A percentile compares a stretch with the other conserved stretches of the same genome.
phyloP scores from a whole-genome alignment of 441 rosid species.

The Populus hybrid region DNA sequence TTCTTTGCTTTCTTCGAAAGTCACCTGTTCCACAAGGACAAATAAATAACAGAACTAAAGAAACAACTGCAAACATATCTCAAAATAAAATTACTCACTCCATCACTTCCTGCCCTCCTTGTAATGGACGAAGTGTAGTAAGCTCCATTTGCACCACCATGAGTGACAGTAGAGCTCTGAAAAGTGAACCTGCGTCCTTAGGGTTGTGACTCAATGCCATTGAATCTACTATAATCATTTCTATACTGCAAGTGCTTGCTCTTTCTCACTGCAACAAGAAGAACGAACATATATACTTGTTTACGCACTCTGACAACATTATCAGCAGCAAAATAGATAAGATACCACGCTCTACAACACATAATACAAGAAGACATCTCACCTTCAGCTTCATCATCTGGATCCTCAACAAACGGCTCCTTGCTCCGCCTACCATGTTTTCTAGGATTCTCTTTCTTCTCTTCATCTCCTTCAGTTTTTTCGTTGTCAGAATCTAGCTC shows the following conservation, averaged over 20 bases:
- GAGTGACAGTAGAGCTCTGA: constrained; percentile 69
- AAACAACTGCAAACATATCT: background rate
- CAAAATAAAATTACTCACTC: constrained; percentile 44
- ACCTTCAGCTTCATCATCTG: constrained; percentile 46
- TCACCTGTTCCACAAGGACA: constrained; percentile 38
- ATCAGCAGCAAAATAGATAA: background rate
- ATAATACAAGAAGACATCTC: background rate
- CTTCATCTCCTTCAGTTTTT: no score
- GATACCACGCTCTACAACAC: background rate
- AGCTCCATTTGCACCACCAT: constrained; percentile 70
- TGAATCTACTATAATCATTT: constrained; percentile 32
- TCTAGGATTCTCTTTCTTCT: constrained; percentile 19
- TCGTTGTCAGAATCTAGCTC: no score
- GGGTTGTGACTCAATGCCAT: constrained; percentile 40
- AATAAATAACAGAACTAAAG: background rate
- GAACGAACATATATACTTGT: background rate
- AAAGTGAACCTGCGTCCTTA: constrained; percentile 49
- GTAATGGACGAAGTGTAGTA: constrained; percentile 68
- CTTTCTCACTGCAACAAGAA: constrained; percentile 42
- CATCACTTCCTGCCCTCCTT: constrained; percentile 84
- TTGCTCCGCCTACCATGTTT: constrained; percentile 56
- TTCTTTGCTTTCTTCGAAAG: constrained; percentile 75
- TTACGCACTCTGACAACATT: background rate
- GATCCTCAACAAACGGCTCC: constrained; percentile 40
- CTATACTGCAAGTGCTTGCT: constrained; percentile 41